These are phyloP conservation scores for Gynostemma pentaphyllum DNA, from an alignment of 306 rosid species.

Conservation along the genomic window DNA sequence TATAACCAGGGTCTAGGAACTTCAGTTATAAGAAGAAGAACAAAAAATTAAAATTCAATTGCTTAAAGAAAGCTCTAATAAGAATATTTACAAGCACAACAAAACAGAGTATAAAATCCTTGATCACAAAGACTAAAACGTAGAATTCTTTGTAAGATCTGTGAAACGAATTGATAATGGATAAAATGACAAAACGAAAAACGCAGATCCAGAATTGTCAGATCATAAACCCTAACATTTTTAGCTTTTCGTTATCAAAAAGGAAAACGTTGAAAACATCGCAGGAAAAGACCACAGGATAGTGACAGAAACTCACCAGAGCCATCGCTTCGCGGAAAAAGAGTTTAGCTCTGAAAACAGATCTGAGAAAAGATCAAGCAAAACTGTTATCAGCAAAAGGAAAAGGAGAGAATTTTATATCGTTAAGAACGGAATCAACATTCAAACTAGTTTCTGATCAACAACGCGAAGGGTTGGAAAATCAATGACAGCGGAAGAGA, in stretches of 20 bases:
- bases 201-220: background rate
- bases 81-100: background rate
- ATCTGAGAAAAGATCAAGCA: conserved; percentile 28
- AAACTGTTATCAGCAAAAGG: background rate
- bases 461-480: background rate
- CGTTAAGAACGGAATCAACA: background rate
- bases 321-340: conserved; percentile 56
- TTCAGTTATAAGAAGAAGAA: too few species aligned
- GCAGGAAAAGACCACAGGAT: background rate
- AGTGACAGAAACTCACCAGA: conserved; percentile 36
- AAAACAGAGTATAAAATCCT: background rate
- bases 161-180: too few species aligned
- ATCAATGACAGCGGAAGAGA: background rate
- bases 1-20: too few species aligned
- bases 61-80: too few species aligned
- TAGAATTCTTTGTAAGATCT: background rate
- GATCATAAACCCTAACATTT: background rate
- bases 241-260: too few species aligned
- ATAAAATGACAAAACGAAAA: background rate
- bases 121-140: background rate
- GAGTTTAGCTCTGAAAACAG: conserved; percentile 27
- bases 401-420: background rate
- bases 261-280: background rate
- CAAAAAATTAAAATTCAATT: background rate
- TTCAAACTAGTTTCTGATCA: background rate